A percentile compares a stretch with the other conserved stretches of the same genome.
Evolutionary conservation across 2,329 filamentous ascomycete species (phyloP).

Genomic region (Aspergillus awamori): DNA sequence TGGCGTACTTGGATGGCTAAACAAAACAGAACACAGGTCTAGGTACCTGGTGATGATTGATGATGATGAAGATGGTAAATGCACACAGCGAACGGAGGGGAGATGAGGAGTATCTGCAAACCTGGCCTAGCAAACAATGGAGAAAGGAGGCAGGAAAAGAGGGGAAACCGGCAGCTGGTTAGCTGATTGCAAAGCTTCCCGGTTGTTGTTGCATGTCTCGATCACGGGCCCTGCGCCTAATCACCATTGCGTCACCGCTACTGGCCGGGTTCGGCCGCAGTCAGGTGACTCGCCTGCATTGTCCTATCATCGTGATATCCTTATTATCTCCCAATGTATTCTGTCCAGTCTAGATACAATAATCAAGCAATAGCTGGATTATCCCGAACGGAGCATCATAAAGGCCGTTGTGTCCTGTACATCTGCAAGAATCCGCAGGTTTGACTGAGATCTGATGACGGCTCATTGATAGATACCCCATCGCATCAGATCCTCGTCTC

Average conservation of each 20-base stretch:
- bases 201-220: constrained; percentile 8
- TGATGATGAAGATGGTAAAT: background rate
- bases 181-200: constrained; percentile 1
- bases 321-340: background rate
- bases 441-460: background rate
- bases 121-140: background rate
- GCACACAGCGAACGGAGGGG: background rate
- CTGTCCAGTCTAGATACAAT: background rate
- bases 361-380: background rate
- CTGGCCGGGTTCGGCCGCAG: constrained; percentile 19
- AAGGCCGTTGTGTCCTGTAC: background rate
- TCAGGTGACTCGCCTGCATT: constrained; percentile 20
- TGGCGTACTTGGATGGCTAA: background rate
- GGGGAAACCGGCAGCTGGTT: constrained; percentile 5
- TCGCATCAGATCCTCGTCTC: background rate
- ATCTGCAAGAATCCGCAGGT: background rate
- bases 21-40: background rate
- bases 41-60: background rate
- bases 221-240: constrained; percentile 4
- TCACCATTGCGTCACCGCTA: constrained; percentile 27
- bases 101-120: background rate
- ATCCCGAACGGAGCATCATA: background rate
- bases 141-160: background rate
- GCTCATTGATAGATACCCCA: background rate
- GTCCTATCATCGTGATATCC: background rate